Evolutionary conservation across 2,329 filamentous ascomycete genomes (phyloP).

Genomic region (Fusarium aywerte): DNA sequence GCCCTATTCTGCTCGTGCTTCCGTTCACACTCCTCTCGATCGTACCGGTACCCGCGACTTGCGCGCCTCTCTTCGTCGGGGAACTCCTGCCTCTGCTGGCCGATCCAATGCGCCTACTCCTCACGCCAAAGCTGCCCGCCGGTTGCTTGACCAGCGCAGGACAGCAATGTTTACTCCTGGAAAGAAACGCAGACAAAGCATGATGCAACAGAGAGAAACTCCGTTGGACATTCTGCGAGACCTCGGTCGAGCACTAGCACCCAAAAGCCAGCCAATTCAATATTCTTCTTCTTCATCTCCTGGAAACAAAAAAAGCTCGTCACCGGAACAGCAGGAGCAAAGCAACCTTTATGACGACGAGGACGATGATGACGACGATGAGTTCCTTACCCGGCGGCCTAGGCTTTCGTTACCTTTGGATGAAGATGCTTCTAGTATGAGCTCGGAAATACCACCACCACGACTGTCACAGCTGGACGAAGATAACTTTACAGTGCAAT

Average conservation of each 20-base stretch:
- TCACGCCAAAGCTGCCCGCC: conserved; percentile 69
- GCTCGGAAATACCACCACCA: conserved; percentile 64
- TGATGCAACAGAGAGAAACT: conserved; percentile 66
- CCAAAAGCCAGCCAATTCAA: conserved; percentile 56
- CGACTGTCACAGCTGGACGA: conserved; percentile 66
- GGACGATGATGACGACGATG: conserved; percentile 62
- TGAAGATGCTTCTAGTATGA: conserved; percentile 64
- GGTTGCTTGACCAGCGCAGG: conserved; percentile 68
- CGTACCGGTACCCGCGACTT: conserved; percentile 51
- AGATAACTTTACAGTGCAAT: conserved; percentile 67
- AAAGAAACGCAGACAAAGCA: conserved; percentile 66
- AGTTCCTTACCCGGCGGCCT: conserved; percentile 56
- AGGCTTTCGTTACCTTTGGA: conserved; percentile 66
- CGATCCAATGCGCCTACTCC: conserved; percentile 64
- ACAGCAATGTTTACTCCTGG: conserved; percentile 70
- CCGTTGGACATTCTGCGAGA: conserved; percentile 64
- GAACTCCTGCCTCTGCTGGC: conserved; percentile 59
- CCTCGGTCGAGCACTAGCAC: conserved; percentile 65
- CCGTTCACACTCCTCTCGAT: conserved; percentile 58
- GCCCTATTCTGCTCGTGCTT: conserved; percentile 54
- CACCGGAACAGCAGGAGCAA: conserved; percentile 51
- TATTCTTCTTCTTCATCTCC: conserved; percentile 60
- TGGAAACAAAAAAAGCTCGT: conserved; percentile 45
- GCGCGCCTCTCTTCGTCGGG: conserved; percentile 54
- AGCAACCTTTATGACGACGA: conserved; percentile 62